phyloP scores from a whole-genome alignment of 257 asterid genomes.

The Salvia miltiorrhiza region DNA sequence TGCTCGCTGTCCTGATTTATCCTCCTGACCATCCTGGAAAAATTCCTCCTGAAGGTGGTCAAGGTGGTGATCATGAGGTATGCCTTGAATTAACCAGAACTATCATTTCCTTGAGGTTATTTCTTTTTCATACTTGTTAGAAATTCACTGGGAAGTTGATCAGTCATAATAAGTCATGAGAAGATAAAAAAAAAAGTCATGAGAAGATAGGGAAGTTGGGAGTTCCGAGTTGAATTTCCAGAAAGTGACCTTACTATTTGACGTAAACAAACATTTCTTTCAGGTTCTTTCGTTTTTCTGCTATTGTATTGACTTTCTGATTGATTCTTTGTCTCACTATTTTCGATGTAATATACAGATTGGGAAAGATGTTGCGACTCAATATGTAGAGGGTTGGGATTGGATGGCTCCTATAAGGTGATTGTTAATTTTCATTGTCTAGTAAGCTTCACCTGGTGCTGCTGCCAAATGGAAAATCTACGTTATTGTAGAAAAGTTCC shows the following conservation, averaged over 20 bases:
- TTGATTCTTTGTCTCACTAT: slow-evolving; percentile 19
- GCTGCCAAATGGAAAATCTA: background rate
- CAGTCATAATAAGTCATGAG: background rate
- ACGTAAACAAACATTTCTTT: background rate
- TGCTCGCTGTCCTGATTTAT: slow-evolving; percentile 79
- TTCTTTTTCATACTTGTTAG: background rate
- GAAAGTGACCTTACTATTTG: background rate
- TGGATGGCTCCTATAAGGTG: slow-evolving; percentile 98
- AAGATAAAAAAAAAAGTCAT: background rate
- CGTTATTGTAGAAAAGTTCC: background rate
- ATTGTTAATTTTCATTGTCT: slow-evolving; percentile 17
- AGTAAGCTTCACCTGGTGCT: background rate
- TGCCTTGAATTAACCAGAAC: slow-evolving; percentile 17
- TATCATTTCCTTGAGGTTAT: background rate
- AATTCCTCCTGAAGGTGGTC: slow-evolving; percentile 92
- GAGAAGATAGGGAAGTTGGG: slow-evolving; percentile 1
- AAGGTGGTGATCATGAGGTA: slow-evolving; percentile 99
- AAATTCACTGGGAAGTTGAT: slow-evolving; percentile 1
- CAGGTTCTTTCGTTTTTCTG: background rate
- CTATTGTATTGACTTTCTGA: background rate
- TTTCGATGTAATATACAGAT: slow-evolving; percentile 45
- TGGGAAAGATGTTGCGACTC: slow-evolving; percentile 95
- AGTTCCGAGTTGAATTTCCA: background rate
- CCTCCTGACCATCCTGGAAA: slow-evolving; percentile 99
- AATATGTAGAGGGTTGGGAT: slow-evolving; percentile 98